Evolutionary conservation across 1,284 basidiomycete species (phyloP), one percentile per base, ranked within the genome.

Genomic region (Trametes sp.): DNA sequence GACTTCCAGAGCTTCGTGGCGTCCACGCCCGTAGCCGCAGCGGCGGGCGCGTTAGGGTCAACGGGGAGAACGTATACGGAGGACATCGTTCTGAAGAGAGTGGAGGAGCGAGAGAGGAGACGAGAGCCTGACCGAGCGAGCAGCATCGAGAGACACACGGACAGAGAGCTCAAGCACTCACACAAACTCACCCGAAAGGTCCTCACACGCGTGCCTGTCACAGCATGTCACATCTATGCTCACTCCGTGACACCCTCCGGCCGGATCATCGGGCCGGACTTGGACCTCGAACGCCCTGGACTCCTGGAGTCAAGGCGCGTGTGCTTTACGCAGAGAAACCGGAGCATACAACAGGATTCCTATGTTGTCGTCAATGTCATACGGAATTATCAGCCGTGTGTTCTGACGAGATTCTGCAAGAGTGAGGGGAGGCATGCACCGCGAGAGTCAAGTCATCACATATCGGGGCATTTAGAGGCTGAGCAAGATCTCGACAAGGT

Each of bases 1-100:
- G 75, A 70, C 0, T 72, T 63, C 86, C 86, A 87, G 41, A 88
- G 75, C 52, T 76, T 64, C 16, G 73, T 64, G 9, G 80, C 69
- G 62, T 82, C 71, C 62, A 80, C 66, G 28, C 67, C 59, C 0
- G 74, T 54, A 5, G 72, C 60, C 1, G 66, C 62, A 23, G 59
- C 57, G n/a, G 63, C 64, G 19, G 72, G 75, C 19, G 76, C 72
- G 7, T 70, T 65, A 24, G 80, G 81, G 61, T 81, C 77, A 68
- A 83, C 57, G 5, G 82, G 82, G 54, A 84, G 72, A 63, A 85
- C 61, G 70, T 76, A 82, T 38, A 80, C 74, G 29, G 79, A 75
- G 2, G 80, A 77, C 78, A 80, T 62, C 7, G 35, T 50, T 38
- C 66, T 63, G 55, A 59, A 31, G 23, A 62, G 42, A 13, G 56